phyloP scores from a whole-genome alignment of 2,329 filamentous ascomycete genomes.

The Alternaria consortialis region DNA sequence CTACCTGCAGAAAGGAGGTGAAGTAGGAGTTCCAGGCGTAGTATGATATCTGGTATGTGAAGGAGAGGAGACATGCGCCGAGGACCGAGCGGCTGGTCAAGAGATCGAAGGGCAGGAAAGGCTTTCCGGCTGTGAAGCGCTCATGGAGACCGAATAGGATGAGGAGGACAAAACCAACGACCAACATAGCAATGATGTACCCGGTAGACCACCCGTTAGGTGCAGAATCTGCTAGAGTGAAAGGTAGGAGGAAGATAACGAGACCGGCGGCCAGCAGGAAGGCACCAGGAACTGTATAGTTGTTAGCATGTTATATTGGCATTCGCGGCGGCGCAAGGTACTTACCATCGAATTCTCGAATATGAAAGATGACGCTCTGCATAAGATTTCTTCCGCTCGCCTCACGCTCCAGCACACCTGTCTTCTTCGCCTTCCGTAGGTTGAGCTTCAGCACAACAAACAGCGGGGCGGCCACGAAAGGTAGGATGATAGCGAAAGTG shows the following conservation, averaged over 20 bases:
- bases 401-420: slow-evolving; percentile 59
- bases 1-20: slow-evolving; percentile 51
- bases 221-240: slow-evolving; percentile 52
- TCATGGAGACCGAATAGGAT: slow-evolving; percentile 50
- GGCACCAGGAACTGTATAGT: slow-evolving; percentile 59
- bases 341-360: slow-evolving; percentile 65
- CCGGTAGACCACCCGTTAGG: slow-evolving; percentile 32
- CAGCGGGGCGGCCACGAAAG: slow-evolving; percentile 66
- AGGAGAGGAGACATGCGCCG: slow-evolving; percentile 60
- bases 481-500: slow-evolving; percentile 70
- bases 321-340: fast-evolving
- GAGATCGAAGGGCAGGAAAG: slow-evolving; percentile 53
- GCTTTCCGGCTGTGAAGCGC: slow-evolving; percentile 46
- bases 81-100: slow-evolving; percentile 52
- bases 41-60: slow-evolving; percentile 37
- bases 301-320: not conserved
- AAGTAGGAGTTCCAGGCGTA: slow-evolving; percentile 50
- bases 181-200: slow-evolving; percentile 49
- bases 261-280: slow-evolving; percentile 67
- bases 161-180: slow-evolving; percentile 45
- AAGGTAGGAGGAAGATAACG: slow-evolving; percentile 74
- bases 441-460: slow-evolving; percentile 61
- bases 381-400: slow-evolving; percentile 54
- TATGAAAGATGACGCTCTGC: slow-evolving; percentile 62
- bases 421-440: slow-evolving; percentile 65